These are phyloP conservation scores for Galeopsis tetrahit DNA, from an alignment of 257 asterid genomes.

Conservation along the genomic window DNA sequence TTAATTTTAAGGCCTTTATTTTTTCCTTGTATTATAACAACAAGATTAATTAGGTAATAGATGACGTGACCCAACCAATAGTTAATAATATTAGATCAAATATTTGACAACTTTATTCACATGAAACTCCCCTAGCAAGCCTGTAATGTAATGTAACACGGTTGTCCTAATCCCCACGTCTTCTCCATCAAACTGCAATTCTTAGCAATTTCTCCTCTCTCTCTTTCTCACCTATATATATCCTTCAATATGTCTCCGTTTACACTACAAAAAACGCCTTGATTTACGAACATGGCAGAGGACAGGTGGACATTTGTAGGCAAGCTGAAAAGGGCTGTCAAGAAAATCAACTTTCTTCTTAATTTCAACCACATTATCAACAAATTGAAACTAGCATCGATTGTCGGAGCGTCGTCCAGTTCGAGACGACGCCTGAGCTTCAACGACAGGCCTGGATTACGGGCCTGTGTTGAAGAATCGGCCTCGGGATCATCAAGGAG, in stretches of 20 bases:
- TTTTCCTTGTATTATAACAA: background rate
- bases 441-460: constrained; percentile 46
- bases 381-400: constrained; percentile 55
- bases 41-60: background rate
- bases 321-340: constrained; percentile 70
- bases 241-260: background rate
- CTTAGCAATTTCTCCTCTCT: constrained; percentile 15
- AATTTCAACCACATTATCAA: constrained; percentile 45
- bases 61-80: constrained; percentile 18
- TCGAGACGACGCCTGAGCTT: constrained; percentile 60
- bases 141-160: constrained; percentile 28
- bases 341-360: constrained; percentile 65
- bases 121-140: background rate
- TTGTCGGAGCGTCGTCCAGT: constrained; percentile 48
- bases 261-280: background rate
- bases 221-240: constrained; percentile 1
- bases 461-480: constrained; percentile 46
- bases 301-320: constrained; percentile 49
- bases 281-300: constrained; percentile 31
- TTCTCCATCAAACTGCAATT: background rate
- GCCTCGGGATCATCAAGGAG: constrained; percentile 36
- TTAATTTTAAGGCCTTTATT: background rate
- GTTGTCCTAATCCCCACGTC: constrained; percentile 39
- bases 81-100: constrained; percentile 12
- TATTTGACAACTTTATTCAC: constrained; percentile 3